phyloP scores from a whole-genome alignment of 192 early-diverging fungal genomes.

The Umbelopsis ramanniana region DNA sequence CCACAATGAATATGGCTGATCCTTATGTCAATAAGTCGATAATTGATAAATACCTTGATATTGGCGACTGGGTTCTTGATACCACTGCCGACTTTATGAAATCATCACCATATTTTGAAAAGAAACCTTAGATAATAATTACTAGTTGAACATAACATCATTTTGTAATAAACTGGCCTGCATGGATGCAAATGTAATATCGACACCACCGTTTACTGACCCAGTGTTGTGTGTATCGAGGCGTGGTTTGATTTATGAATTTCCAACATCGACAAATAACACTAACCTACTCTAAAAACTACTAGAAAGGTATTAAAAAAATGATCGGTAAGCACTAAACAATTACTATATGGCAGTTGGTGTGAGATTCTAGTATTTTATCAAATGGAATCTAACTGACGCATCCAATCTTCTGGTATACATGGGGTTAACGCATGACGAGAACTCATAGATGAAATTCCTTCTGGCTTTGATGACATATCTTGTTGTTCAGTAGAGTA shows the following conservation, averaged over 20 bases:
- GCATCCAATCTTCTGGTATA: constrained; percentile 43
- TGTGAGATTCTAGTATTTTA: neutral
- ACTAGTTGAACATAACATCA: neutral
- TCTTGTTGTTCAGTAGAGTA: constrained; percentile 40
- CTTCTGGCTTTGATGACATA: neutral
- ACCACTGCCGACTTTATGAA: constrained; percentile 47
- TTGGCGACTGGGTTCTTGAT: constrained; percentile 63
- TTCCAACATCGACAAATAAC: neutral
- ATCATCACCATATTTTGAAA: constrained; percentile 58
- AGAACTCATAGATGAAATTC: constrained; percentile 4
- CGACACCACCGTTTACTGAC: neutral
- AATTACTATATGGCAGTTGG: neutral
- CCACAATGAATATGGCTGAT: constrained; percentile 56
- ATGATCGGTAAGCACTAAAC: too few relatives aligned
- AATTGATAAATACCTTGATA: constrained; percentile 54
- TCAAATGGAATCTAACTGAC: constrained; percentile 31
- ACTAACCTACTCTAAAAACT: too few relatives aligned
- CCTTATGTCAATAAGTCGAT: constrained; percentile 37
- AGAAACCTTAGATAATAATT: neutral
- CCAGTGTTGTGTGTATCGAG: neutral
- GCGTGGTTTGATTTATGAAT: neutral
- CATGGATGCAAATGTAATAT: neutral
- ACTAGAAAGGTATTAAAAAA: too few relatives aligned
- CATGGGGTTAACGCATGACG: constrained; percentile 19
- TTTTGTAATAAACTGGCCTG: neutral